These are phyloP conservation scores for Periconia sp. DNA, from an alignment of 2,329 filamentous ascomycete species.

Conservation along the genomic window DNA sequence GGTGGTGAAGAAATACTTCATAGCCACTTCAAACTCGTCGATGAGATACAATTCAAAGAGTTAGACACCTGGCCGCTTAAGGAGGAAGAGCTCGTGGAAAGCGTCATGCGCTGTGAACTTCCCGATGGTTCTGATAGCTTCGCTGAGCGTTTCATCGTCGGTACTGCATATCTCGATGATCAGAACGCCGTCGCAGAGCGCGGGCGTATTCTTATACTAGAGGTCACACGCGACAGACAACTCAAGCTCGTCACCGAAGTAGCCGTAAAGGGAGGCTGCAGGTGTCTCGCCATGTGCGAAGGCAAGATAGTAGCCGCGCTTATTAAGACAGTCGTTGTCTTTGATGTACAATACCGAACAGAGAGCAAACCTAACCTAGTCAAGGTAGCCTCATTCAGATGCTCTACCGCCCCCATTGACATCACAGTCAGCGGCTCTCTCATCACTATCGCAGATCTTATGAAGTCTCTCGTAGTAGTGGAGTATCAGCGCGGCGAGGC, in stretches of 20 bases:
- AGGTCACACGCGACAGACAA: conserved; percentile 75
- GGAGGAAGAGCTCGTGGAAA: conserved; percentile 79
- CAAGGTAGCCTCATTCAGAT: conserved; percentile 78
- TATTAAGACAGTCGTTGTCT: conserved; percentile 80
- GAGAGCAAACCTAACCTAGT: conserved; percentile 62
- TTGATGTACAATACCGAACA: conserved; percentile 61
- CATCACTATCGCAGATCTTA: conserved; percentile 88
- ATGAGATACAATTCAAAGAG: conserved; percentile 85
- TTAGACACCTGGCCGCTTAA: conserved; percentile 73
- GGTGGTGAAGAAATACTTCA: conserved; percentile 76
- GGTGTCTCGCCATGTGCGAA: conserved; percentile 73
- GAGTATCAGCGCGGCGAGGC: conserved; percentile 68
- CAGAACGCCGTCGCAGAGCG: conserved; percentile 58
- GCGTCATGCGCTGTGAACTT: conserved; percentile 78
- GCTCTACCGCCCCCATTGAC: conserved; percentile 83
- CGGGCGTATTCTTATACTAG: conserved; percentile 84
- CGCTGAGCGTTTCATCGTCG: conserved; percentile 85
- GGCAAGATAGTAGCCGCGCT: conserved; percentile 84
- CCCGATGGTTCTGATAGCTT: conserved; percentile 62
- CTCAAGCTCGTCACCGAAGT: conserved; percentile 75
- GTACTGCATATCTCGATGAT: conserved; percentile 79
- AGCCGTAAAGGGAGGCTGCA: conserved; percentile 78
- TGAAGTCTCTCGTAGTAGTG: conserved; percentile 87
- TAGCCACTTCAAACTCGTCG: conserved; percentile 85
- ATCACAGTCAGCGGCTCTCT: conserved; percentile 68